These are phyloP conservation scores for Pleoardoris graminearum DNA, from an alignment of 2,329 filamentous ascomycete species.

Conservation along the genomic window DNA sequence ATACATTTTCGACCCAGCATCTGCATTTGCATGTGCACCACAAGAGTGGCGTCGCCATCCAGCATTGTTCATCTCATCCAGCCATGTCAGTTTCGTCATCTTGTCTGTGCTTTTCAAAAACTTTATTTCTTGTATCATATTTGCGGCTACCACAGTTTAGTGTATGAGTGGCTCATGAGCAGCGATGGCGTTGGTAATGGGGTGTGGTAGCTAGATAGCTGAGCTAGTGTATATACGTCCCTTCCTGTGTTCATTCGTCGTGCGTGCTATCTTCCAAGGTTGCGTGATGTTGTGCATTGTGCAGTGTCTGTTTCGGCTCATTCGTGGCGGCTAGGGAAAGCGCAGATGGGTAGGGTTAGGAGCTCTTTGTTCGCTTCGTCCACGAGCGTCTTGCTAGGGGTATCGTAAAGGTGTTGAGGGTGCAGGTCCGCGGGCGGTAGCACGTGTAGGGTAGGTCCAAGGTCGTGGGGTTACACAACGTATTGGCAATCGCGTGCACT, in stretches of 20 bases:
- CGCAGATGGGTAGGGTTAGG: no score
- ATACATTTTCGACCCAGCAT: slow-evolving; percentile 2
- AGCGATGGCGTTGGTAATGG: slow-evolving; percentile 5
- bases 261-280: no score
- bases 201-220: slow-evolving; percentile 5
- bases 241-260: background rate
- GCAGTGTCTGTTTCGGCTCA: no score
- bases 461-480: no score
- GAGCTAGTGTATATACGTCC: slow-evolving; percentile 4
- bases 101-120: background rate
- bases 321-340: no score
- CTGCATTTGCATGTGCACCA: slow-evolving; percentile 5
- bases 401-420: no score
- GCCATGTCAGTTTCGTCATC: background rate
- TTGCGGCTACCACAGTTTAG: slow-evolving; percentile 5
- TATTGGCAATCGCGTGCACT: no score
- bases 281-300: no score
- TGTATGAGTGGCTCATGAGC: slow-evolving; percentile 5
- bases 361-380: no score
- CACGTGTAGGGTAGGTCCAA: no score
- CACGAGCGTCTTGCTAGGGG: no score
- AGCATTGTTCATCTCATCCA: background rate
- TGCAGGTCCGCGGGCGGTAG: no score
- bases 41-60: background rate
- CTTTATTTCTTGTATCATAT: slow-evolving; percentile 5